Evolutionary conservation across 2,329 filamentous ascomycete genomes (phyloP).

Genomic region (Elsinoe perseae): DNA sequence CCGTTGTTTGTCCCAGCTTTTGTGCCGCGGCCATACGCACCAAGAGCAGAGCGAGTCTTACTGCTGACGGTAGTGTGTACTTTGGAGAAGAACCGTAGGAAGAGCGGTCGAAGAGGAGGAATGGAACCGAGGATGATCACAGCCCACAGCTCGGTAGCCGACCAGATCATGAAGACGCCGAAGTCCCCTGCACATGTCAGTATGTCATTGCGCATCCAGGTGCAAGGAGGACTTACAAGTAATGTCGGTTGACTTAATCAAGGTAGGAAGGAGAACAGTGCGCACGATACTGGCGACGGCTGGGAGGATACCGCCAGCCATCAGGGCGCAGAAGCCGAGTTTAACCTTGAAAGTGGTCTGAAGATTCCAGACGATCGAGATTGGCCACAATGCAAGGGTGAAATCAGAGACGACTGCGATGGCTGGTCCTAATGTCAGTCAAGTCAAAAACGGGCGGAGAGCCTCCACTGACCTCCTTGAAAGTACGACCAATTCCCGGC

Average conservation of each 20-base stretch:
- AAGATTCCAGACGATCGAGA: slow-evolving; percentile 38
- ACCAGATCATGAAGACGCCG: slow-evolving; percentile 14
- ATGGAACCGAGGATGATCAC: slow-evolving; percentile 13
- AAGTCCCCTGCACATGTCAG: background rate
- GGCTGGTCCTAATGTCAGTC: background rate
- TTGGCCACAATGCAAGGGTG: slow-evolving; percentile 36
- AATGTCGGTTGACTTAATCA: slow-evolving; percentile 2
- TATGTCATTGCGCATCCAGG: background rate
- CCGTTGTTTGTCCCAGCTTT: background rate
- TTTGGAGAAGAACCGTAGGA: slow-evolving; percentile 14
- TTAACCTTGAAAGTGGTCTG: slow-evolving; percentile 38
- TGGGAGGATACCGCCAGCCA: slow-evolving; percentile 12
- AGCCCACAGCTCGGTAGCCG: slow-evolving; percentile 12
- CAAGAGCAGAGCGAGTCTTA: slow-evolving; percentile 2
- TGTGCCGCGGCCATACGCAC: background rate
- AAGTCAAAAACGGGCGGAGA: background rate
- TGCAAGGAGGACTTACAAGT: background rate
- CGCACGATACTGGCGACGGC: slow-evolving; percentile 6
- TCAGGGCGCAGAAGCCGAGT: slow-evolving; percentile 20
- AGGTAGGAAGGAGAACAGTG: background rate
- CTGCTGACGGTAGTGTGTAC: background rate
- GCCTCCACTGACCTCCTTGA: slow-evolving; percentile 1
- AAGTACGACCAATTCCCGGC: slow-evolving; percentile 8
- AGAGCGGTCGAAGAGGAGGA: slow-evolving; percentile 7
- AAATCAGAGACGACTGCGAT: slow-evolving; percentile 29